Evolutionary conservation across 257 asterid genomes (phyloP), one percentile per base, ranked within the genome.

Genomic region (Marsdenia floribunda): DNA sequence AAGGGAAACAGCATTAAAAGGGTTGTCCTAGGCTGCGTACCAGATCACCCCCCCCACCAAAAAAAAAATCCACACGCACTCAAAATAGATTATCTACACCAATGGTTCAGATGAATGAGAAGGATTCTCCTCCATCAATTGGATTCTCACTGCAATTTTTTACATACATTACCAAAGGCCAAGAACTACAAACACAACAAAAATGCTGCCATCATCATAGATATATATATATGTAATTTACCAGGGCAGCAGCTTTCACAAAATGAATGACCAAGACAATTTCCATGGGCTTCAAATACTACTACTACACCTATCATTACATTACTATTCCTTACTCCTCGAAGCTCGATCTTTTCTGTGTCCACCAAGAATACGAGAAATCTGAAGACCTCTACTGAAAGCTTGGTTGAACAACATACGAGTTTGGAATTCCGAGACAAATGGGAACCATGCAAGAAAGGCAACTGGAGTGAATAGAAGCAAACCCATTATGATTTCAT

Each of bases 331-430:
- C 88, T 94, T 94, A 87, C 87, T 86, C 74, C 95, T 78, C 64
- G 97, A 89, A 73, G 98, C 84, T 10, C 88, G 88, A 82, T 92
- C 98, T 78, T 94, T 94, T 76, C 91, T 80, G 18, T 92, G 97
- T 16, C 97, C 97, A 33, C 99, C 97, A 42, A 94, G 92, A 84
- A 94, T 94, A 81, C 99, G 97, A 13, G 97, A 92, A 73, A 94
- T 94, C 92, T 94, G 99, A 66, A 94, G 97, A 65, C 99, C 99
- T 89, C 97, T 81, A 71, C 99, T 94, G 89, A 94, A 94, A 2
- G 99, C 99, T 87, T 94, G 99, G 91, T 94, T 94, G 92, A 92
- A 94, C 85, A 94, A 67, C 96, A 94, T 89, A 53, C 99, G 87
- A 0, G 99, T 94, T 78, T 94, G 98, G 84, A 94, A 94, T 74